Evolutionary conservation across 805 yeast species (phyloP), one percentile per base, ranked within the genome.

Genomic region (Schizosaccharomyces osmophilus): DNA sequence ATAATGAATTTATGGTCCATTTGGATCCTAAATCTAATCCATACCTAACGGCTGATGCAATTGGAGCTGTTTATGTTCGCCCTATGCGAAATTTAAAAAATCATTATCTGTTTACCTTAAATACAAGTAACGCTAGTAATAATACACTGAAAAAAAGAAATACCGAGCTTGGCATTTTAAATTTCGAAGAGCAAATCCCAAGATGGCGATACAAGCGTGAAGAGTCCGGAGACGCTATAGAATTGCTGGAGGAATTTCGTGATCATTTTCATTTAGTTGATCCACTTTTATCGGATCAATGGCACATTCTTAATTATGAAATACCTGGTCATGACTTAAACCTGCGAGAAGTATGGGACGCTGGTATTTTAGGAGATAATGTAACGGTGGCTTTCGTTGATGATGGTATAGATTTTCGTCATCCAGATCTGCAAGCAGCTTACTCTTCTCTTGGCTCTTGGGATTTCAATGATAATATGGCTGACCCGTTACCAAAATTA

Each of bases 361-460:
- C 81, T 63, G 85, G 67, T 62, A 26, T 17, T 62, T 84, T 93
- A 0, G 98, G 98, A 0, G 71, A 76, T 45, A 90, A 93, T 4
- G 77, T 87, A 5, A 87, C 85, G 0, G 83, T 89, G 0, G 96
- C 97, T 1, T 78, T 93, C 48, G 84, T 93, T 0, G 98, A 93
- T 71, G 98, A 93, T 72, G 98, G 98, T 0, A 71, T 93, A 32
- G 98, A 93, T 72, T 82, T 79, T 69, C 85, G 84, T 62, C 81
- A 82, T 67, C 78, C 76, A 1, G 97, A 93, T 72, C 74, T 93
- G 63, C 73, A 74, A 39, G 80, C 75, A 48, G 85, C 84, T 66
- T 93, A 71, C 63, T 71, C 68, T 61, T 64, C 68, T 2, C 81
- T 80, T 64, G 98, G 97, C 2, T 87, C 96, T 6, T 93, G 90